Evolutionary conservation across 495 filamentous ascomycete genomes (phyloP), one percentile per base, ranked within the genome.

Genomic region (Penicillium dipodomyicola): DNA sequence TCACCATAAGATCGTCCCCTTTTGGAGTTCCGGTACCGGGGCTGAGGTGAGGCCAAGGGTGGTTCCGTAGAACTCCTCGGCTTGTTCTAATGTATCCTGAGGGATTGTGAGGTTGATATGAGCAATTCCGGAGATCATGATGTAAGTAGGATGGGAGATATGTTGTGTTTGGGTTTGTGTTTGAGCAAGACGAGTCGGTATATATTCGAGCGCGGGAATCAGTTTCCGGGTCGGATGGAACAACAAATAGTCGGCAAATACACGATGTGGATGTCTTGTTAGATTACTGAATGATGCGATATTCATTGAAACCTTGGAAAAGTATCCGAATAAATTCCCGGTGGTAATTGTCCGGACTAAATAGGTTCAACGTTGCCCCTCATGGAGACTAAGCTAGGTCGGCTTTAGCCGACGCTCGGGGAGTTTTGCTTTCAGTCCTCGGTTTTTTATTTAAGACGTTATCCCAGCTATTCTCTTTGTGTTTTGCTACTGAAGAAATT

Each of bases 21-120:
- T 71, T 51, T 84, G 81, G 1, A 78, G 57, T 14, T 67, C 56
- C 0, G 84, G 84, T 8, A 86, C 83, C 4, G 78, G 67, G 0
- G 75, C 70, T 5, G 77, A 60, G 4, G 62, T 74, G 15, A 87
- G 68, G 27, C 76, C 79, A 0, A 86, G 74, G 0, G 82, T 86
- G 4, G 61, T 58, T 52, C 65, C 76, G 67, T 86, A 87, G 72
- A 87, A 87, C 11, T 65, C 71, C 8, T 69, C 59, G 8, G 84
- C 84, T 10, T 78, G 69, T 22, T 74, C 68, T 27, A 86, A 72
- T 1, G 82, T 83, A 40, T 74, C 80, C 0, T 64, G 63, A 0
- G 83, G 81, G 20, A 86, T 80, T 4, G 80, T 72, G 57, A 87
- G 72, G 66, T 87, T 87, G 48, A 86, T 69, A 67, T 85, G 84